A percentile compares a stretch with the other conserved stretches of the same genome.
These are phyloP conservation scores for Pelargonium fulgidum DNA, from an alignment of 441 rosid species.

Conservation along the genomic window DNA sequence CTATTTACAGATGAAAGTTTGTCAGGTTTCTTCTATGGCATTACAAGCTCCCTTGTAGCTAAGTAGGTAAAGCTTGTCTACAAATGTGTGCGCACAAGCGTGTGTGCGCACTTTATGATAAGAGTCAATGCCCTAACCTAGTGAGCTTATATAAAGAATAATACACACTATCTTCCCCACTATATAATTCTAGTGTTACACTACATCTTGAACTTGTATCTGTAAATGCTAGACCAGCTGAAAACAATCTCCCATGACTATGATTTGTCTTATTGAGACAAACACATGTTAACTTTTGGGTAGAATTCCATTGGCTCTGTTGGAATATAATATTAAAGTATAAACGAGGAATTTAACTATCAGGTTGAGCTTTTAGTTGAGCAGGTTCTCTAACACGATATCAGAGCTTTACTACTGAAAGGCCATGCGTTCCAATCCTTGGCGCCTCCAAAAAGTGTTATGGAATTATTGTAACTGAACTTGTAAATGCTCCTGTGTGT, in stretches of 20 bases:
- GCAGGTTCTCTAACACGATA: too few relatives aligned
- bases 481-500: slow-evolving; percentile 9
- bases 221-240: background rate
- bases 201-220: background rate
- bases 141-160: too few relatives aligned
- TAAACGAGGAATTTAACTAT: background rate
- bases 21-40: background rate
- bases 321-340: background rate
- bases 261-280: background rate
- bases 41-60: background rate
- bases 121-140: background rate
- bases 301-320: background rate
- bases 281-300: background rate
- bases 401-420: too few relatives aligned
- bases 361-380: background rate
- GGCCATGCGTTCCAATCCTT: too few relatives aligned
- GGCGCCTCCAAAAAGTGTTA: background rate
- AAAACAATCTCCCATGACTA: background rate
- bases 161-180: too few relatives aligned
- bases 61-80: too few relatives aligned
- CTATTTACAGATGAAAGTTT: background rate
- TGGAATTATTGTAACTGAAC: slow-evolving; percentile 10
- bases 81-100: background rate
- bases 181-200: background rate
- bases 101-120: background rate